Base-by-base conservation (phyloP, 2,329 filamentous ascomycete species). In the Fusarium hainanense region DNA sequence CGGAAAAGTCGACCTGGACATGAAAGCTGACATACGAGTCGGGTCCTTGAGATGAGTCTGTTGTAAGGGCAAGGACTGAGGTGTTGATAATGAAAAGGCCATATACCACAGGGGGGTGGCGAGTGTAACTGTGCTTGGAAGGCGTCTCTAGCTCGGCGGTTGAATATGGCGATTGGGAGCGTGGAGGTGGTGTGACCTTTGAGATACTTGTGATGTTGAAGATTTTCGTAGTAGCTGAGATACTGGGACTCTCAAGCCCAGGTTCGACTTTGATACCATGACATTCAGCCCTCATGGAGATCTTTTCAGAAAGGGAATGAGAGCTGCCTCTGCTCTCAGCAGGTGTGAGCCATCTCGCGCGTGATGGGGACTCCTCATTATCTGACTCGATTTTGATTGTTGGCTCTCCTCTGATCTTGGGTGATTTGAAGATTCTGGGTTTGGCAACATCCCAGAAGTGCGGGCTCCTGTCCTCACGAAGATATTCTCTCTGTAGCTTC, bases 71-170 rank as follows among this genome's bases (percentile, higher is more conserved):
- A 44, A 83, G 76, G 23, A 82, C 79, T 1, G 78, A 77, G 4
- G 77, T 77, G 50, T 80, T 79, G 27, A 83, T 72, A 25, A 84
- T 76, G 64, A 83, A 83, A 28, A 84, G 74, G 14, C 82, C 82
- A 57, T 83, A 84, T 14, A 84, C 76, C 23, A 83, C 81, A 6
- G 82, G 81, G 3, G 80, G 80, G 2, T 55, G 63, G 8, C 77
- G 77, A 8, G 75, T 74, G 51, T 78, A 80, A 34, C 49, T 62
- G 32, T 54, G 5, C 4, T 23, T 56, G 25, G 57, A 16, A 4
- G 62, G 66, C 18, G 66, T 72, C 46, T 59, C 54, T 1, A 63
- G 68, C 14, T 52, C 42, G 5, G 14, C 11, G 2, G 46, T 10
- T 20, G 56, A n/a, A 37, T 48, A 16, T 42, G 47, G 25, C 10